These are phyloP conservation scores for Atkinsonella texensis DNA, from an alignment of 2,329 filamentous ascomycete genomes.

Conservation along the genomic window DNA sequence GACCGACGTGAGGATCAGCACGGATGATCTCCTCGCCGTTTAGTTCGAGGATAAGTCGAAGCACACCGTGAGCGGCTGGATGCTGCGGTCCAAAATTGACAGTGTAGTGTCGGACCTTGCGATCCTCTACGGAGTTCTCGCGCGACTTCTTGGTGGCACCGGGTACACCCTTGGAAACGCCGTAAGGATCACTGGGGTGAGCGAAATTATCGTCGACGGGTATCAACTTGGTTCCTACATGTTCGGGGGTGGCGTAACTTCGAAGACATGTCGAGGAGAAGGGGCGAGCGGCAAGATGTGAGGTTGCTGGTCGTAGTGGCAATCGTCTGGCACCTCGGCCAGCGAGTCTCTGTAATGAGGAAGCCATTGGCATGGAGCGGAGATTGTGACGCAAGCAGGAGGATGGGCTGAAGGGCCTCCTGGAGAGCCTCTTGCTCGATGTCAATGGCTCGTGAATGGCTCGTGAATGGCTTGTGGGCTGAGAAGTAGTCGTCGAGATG, in stretches of 20 bases:
- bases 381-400: constrained; percentile 18
- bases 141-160: constrained; percentile 32
- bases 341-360: constrained; percentile 58
- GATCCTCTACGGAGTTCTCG: constrained; percentile 40
- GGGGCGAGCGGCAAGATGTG: constrained; percentile 34
- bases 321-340: constrained; percentile 58
- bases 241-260: constrained; percentile 46
- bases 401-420: constrained; percentile 18
- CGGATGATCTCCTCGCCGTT: constrained; percentile 97
- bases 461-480: constrained; percentile 18
- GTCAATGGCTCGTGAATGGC: constrained; percentile 19
- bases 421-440: constrained; percentile 23
- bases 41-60: constrained; percentile 93
- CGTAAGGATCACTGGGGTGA: constrained; percentile 37
- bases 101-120: constrained; percentile 97
- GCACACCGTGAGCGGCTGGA: constrained; percentile 93
- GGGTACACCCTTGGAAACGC: constrained; percentile 29
- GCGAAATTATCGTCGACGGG: constrained; percentile 54
- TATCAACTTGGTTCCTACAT: constrained; percentile 46
- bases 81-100: constrained; percentile 99
- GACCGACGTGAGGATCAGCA: constrained; percentile 89
- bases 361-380: constrained; percentile 41
- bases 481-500: constrained; percentile 11
- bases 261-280: constrained; percentile 55
- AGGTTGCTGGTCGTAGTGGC: constrained; percentile 36